Percentiles rank a stretch among this genome's conserved stretches.
Conservation (phyloP, 768 basidiomycete species). For the Mycena sanguinolenta region DNA sequence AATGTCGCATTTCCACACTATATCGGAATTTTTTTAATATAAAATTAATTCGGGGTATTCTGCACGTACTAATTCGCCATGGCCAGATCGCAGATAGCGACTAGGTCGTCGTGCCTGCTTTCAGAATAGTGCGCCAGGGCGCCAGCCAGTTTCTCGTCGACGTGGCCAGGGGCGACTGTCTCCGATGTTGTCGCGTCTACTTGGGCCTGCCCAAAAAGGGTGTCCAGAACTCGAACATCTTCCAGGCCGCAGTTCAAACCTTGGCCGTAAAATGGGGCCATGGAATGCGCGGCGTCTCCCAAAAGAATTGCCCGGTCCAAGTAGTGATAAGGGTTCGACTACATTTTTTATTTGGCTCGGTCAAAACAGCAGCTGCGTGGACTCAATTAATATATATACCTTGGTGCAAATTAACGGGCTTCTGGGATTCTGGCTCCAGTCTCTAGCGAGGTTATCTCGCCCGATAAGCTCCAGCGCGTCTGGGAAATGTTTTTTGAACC, state of each 20-base stretch:
- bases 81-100: constrained; percentile 92
- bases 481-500: constrained; percentile 89
- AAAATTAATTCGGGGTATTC: constrained; percentile 33
- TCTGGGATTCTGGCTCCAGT: constrained; percentile 88
- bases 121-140: constrained; percentile 86
- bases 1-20: constrained; percentile 95
- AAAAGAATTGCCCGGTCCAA: constrained; percentile 88
- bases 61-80: constrained; percentile 95
- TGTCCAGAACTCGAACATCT: constrained; percentile 91
- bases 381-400: constrained; percentile 64
- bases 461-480: constrained; percentile 92
- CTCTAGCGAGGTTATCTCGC: constrained; percentile 78
- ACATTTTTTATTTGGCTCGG: constrained; percentile 31
- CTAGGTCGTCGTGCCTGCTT: constrained; percentile 87
- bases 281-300: constrained; percentile 96
- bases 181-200: constrained; percentile 63
- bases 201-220: constrained; percentile 77
- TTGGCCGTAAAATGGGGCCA: constrained; percentile 99
- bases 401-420: constrained; percentile 93
- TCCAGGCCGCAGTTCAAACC: constrained; percentile 98
- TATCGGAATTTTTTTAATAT: constrained; percentile 37
- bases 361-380: constrained; percentile 36
- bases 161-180: constrained; percentile 47
- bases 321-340: constrained; percentile 93
- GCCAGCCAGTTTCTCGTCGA: constrained; percentile 70